Conservation (phyloP, 768 basidiomycete species). For the Scleroderma bovista region DNA sequence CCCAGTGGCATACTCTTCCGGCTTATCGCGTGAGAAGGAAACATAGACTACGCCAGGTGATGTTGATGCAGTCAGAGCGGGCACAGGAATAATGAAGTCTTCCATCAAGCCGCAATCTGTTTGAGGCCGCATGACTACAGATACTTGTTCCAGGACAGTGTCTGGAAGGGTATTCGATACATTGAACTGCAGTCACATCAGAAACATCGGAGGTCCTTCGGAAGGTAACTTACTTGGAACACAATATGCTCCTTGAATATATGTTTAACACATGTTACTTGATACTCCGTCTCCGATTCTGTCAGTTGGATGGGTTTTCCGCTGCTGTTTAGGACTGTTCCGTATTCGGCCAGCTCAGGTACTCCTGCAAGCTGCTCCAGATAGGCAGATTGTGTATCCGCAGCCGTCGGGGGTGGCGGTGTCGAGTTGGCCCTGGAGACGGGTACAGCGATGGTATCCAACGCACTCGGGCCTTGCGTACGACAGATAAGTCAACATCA, state of each 20-base stretch:
- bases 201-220: not conserved
- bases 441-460: conserved; percentile 81
- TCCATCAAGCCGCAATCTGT: conserved; percentile 74
- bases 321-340: conserved; percentile 83
- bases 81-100: conserved; percentile 89
- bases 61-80: conserved; percentile 57
- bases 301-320: conserved; percentile 77
- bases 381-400: conserved; percentile 86
- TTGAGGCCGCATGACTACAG: conserved; percentile 86
- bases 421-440: conserved; percentile 49
- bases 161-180: conserved; percentile 95
- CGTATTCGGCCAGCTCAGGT: conserved; percentile 81
- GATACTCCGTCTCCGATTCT: conserved; percentile 97
- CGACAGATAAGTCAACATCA: conserved; percentile 10
- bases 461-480: conserved; percentile 68
- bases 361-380: conserved; percentile 80
- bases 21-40: conserved; percentile 81
- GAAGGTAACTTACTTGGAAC: conserved; percentile 69
- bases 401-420: conserved; percentile 75
- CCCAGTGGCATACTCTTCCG: conserved; percentile 70
- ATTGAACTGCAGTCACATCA: conserved; percentile 66
- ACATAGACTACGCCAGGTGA: conserved; percentile 90
- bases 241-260: conserved; percentile 93
- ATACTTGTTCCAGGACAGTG: conserved; percentile 90
- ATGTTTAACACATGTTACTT: conserved; percentile 95